These are phyloP conservation scores for Globisporangium yorkense DNA, from an alignment of 352 stramenopile species.

Conservation along the genomic window DNA sequence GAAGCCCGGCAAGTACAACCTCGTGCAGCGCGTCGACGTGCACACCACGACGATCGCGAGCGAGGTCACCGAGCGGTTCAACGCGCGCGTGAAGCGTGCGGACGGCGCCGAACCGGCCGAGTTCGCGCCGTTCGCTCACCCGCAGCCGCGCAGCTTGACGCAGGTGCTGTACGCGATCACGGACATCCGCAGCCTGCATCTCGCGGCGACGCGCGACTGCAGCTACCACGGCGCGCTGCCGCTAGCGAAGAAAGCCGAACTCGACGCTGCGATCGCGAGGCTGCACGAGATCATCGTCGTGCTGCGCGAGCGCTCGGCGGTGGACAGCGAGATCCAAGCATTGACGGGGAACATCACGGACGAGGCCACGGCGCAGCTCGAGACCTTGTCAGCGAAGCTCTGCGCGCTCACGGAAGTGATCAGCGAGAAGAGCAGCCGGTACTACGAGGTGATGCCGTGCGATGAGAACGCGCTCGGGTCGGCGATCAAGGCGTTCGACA, in stretches of 20 bases:
- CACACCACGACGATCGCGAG: constrained; percentile 39
- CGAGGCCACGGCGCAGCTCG: constrained; percentile 27
- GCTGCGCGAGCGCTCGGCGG: constrained; percentile 40
- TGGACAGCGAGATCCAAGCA: constrained; percentile 45
- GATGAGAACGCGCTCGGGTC: constrained; percentile 55
- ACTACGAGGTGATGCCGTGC: constrained; percentile 77
- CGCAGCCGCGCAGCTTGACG: constrained; percentile 24
- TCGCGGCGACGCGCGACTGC: constrained; percentile 43
- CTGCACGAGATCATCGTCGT: constrained; percentile 39
- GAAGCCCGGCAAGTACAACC: constrained; percentile 66
- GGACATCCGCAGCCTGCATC: constrained; percentile 58
- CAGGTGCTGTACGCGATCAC: constrained; percentile 63
- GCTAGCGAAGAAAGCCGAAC: constrained; percentile 50
- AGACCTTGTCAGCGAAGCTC: constrained; percentile 40
- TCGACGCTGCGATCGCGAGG: constrained; percentile 35
- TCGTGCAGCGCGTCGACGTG: constrained; percentile 52
- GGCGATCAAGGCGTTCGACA: constrained; percentile 59
- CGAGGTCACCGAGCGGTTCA: constrained; percentile 49
- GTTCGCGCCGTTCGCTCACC: constrained; percentile 30
- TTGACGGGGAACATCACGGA: constrained; percentile 42
- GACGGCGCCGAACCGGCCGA: constrained; percentile 5
- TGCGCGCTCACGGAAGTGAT: constrained; percentile 49
- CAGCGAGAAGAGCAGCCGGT: constrained; percentile 65
- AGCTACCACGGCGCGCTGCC: constrained; percentile 46
- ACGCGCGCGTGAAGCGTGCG: constrained; percentile 21